phyloP scores from a whole-genome alignment of 371 early-diverging fungal genomes.

The Dinochytrium kinnereticum region DNA sequence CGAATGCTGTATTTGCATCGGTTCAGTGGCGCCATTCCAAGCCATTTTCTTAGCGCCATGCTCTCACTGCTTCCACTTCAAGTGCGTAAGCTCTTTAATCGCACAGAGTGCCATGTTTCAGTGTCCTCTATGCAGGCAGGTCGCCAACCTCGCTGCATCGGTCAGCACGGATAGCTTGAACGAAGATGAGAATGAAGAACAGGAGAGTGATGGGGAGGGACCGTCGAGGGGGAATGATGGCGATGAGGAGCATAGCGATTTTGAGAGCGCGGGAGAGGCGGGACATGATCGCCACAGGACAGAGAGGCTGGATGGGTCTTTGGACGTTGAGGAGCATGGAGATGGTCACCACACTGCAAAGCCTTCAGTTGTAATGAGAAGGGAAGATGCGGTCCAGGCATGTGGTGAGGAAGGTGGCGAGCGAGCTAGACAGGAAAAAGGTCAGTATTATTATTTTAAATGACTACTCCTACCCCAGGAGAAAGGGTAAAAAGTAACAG shows the following conservation, averaged over 20 bases:
- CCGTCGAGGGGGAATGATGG: not conserved
- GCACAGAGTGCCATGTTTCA: constrained; percentile 75
- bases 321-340: constrained; percentile 1
- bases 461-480: too few species aligned
- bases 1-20: constrained; percentile 97
- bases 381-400: not conserved
- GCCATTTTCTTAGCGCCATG: constrained; percentile 94
- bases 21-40: constrained; percentile 86
- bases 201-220: not conserved
- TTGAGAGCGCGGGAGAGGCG: not conserved
- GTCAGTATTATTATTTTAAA: too few species aligned
- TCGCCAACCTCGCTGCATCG: constrained; percentile 87
- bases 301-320: not conserved
- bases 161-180: constrained; percentile 57
- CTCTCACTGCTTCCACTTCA: constrained; percentile 94
- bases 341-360: not conserved
- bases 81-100: constrained; percentile 84
- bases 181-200: constrained; percentile 60
- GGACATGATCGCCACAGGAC: constrained; percentile 5
- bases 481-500: too few species aligned
- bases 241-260: not conserved
- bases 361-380: not conserved
- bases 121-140: constrained; percentile 93
- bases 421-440: too few species aligned
- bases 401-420: too few species aligned